Percentiles rank a stretch among this genome's conserved stretches.
These are phyloP conservation scores for Carex pumila DNA, from an alignment of 176 grass and related monocot genomes.

Conservation along the genomic window DNA sequence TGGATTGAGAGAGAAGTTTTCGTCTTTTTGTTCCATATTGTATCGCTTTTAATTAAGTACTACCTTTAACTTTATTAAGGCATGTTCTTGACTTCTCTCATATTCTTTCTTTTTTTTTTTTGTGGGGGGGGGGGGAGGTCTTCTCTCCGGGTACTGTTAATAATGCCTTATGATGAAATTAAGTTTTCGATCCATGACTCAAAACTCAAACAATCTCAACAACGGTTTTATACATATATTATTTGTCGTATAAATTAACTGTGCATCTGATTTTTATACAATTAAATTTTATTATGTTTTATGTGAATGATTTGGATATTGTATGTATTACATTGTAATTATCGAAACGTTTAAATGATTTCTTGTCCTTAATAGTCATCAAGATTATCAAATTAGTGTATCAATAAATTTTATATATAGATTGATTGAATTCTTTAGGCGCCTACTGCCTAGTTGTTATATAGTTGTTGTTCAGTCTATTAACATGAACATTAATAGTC, in stretches of 20 bases:
- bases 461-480: conserved; percentile 14
- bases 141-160: background rate
- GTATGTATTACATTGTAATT: too few relatives aligned
- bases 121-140: too few relatives aligned
- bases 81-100: too few relatives aligned
- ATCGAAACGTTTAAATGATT: too few relatives aligned
- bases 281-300: background rate
- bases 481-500: conserved; percentile 17
- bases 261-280: background rate
- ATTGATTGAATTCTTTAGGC: too few relatives aligned
- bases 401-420: background rate
- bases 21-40: background rate
- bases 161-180: background rate
- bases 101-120: background rate
- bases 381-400: too few relatives aligned
- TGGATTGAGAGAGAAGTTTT: background rate
- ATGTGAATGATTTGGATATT: too few relatives aligned
- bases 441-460: background rate
- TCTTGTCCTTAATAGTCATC: too few relatives aligned
- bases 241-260: background rate
- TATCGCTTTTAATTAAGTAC: background rate
- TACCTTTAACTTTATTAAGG: background rate
- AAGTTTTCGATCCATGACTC: background rate
- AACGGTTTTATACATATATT: background rate
- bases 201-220: background rate